These are phyloP conservation scores for Vigna reflexopilosa DNA, from an alignment of 306 rosid species.

Conservation along the genomic window DNA sequence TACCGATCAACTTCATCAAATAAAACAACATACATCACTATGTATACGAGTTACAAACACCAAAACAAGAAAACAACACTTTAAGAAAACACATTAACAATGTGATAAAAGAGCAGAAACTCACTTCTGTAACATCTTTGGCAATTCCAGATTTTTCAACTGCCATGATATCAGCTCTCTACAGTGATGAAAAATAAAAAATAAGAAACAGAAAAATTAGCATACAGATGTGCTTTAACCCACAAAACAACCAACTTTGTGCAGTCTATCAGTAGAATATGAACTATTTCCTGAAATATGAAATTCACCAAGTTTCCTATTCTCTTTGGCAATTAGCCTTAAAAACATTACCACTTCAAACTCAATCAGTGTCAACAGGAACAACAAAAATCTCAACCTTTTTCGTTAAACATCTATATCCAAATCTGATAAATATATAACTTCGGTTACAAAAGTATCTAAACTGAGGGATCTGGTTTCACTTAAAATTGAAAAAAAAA, in stretches of 20 bases:
- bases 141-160: constrained; percentile 60
- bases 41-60: constrained; percentile 24
- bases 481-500: background rate
- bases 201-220: background rate
- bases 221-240: background rate
- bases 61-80: background rate
- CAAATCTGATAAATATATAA: background rate
- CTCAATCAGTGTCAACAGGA: background rate
- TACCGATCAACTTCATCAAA: constrained; percentile 60
- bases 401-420: background rate
- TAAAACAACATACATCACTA: background rate
- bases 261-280: background rate
- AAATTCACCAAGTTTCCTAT: background rate
- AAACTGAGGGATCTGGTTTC: constrained; percentile 21
- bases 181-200: constrained; percentile 14
- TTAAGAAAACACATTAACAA: background rate
- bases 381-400: constrained; percentile 1
- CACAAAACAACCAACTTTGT: constrained; percentile 1
- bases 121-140: constrained; percentile 70
- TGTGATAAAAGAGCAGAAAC: constrained; percentile 12
- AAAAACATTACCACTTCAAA: background rate
- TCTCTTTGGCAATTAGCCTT: background rate
- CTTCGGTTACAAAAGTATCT: background rate
- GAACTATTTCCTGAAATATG: background rate
- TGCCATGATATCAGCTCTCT: constrained; percentile 61